phyloP scores from a whole-genome alignment of 805 yeast genomes.

The Yamadazyma akitaensis region DNA sequence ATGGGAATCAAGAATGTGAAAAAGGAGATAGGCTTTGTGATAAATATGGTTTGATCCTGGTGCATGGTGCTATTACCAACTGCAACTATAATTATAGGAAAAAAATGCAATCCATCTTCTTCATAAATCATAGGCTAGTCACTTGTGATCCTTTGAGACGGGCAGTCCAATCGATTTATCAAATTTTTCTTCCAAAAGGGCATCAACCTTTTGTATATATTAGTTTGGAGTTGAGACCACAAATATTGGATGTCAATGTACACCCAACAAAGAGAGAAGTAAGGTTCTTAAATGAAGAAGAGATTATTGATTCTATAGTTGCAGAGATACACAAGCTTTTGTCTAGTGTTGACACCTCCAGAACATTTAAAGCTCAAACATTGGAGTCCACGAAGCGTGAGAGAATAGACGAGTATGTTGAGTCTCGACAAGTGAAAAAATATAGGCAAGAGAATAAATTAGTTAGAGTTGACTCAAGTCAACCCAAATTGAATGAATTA shows the following conservation, averaged over 20 bases:
- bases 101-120: slow-evolving; percentile 64
- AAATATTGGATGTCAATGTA: slow-evolving; percentile 83
- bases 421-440: slow-evolving; percentile 18
- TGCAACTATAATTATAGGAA: slow-evolving; percentile 71
- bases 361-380: slow-evolving; percentile 67
- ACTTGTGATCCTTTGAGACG: slow-evolving; percentile 75
- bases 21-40: neutral
- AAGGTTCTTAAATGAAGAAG: slow-evolving; percentile 79
- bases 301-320: slow-evolving; percentile 65
- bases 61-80: slow-evolving; percentile 63
- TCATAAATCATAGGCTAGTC: slow-evolving; percentile 82
- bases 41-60: slow-evolving; percentile 48
- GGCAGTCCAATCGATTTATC: slow-evolving; percentile 60
- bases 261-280: slow-evolving; percentile 97
- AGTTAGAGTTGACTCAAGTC: slow-evolving; percentile 70
- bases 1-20: slow-evolving; percentile 6
- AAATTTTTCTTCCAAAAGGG: slow-evolving; percentile 74
- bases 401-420: slow-evolving; percentile 10
- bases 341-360: slow-evolving; percentile 57
- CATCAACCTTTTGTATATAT: slow-evolving; percentile 72
- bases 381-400: slow-evolving; percentile 22
- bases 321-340: slow-evolving; percentile 48
- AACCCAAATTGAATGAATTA: slow-evolving; percentile 33
- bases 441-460: slow-evolving; percentile 59
- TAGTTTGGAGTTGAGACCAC: slow-evolving; percentile 62